Base-by-base conservation (phyloP, 163 green algal species). In the Prototheca wickerhamii region DNA sequence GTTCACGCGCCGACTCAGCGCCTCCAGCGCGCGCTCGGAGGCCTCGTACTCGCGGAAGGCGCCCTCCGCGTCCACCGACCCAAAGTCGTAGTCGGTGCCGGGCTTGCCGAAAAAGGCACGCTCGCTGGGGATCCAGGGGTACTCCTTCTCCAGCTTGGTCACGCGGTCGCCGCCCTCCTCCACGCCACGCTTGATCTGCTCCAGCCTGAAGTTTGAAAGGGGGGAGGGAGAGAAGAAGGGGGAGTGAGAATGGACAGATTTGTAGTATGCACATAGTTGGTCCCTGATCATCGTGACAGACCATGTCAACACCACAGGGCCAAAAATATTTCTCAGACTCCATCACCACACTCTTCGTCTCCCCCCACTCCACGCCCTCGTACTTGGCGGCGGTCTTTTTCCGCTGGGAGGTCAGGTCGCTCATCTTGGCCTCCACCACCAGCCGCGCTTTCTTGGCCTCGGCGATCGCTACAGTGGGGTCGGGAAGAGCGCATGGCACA, bases 41-140 rank as follows among this genome's bases (percentile, higher is more conserved):
- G 76, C 58, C 60, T 84, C 66, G 25, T 83, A 80, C 55, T 91
- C 82, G 29, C 58, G 65, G 53, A 82, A 78, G 40, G 76, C 66
- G 52, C 75, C 68, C 17, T 74, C 42, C 4, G 81, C 69, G 63
- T 94, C 80, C 8, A 70, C 57, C 15, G 68, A 73, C 10, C 77
- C 63, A 67, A 89, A 96, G 73, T 95, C 85, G 64, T 95, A 97
- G 68, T 93, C 87, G 28, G 71, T 77, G 20, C 81, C 83, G 0
- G 72, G 35, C 63, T 70, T 52, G 58, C 88, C 88, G 76, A 95
- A 96, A 61, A 81, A 68, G 20, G 66, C 43, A 57, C 82, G 76
- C 68, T 96, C 90, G 5, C 33, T 72, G 1, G 61, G 57, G 35
- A 96, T 90, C 89, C 87, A 94, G n/a, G 75, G 77, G 66, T 85